Conservation (phyloP, 352 stramenopile genomes). For the Phytophthora podocarpi region DNA sequence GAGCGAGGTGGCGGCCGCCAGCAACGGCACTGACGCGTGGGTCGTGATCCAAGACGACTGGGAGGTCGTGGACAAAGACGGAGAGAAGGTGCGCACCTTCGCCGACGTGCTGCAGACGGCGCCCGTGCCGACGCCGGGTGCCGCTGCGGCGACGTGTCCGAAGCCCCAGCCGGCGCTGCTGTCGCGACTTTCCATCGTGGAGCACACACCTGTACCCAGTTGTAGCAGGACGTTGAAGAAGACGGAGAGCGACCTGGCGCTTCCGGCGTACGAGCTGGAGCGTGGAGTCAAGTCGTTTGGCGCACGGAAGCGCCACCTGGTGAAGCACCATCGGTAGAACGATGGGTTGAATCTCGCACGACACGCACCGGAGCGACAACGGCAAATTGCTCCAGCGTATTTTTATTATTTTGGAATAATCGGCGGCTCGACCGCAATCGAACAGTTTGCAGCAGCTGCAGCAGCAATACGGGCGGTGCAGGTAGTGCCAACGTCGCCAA, state of each 20-base stretch:
- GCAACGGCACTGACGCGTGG: slow-evolving; percentile 42
- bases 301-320: slow-evolving; percentile 51
- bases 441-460: not conserved
- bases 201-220: slow-evolving; percentile 22
- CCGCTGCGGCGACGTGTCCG: not conserved
- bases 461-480: slow-evolving; percentile 7
- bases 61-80: slow-evolving; percentile 67
- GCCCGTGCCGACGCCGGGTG: not conserved
- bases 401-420: slow-evolving; percentile 32
- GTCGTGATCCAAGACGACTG: slow-evolving; percentile 74
- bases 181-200: slow-evolving; percentile 24
- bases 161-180: slow-evolving; percentile 12
- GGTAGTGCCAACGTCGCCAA: not conserved
- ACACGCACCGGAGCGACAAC: slow-evolving; percentile 8
- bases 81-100: slow-evolving; percentile 56
- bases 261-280: slow-evolving; percentile 31
- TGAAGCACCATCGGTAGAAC: slow-evolving; percentile 43
- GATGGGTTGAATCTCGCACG: slow-evolving; percentile 5
- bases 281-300: slow-evolving; percentile 66
- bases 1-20: slow-evolving; percentile 48
- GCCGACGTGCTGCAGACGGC: slow-evolving; percentile 53
- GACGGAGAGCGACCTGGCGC: slow-evolving; percentile 16
- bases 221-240: slow-evolving; percentile 20
- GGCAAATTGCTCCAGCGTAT: slow-evolving; percentile 20
- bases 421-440: slow-evolving; percentile 1